Evolutionary conservation across 441 rosid species (phyloP).

Genomic region (Flueggea neowawraea): DNA sequence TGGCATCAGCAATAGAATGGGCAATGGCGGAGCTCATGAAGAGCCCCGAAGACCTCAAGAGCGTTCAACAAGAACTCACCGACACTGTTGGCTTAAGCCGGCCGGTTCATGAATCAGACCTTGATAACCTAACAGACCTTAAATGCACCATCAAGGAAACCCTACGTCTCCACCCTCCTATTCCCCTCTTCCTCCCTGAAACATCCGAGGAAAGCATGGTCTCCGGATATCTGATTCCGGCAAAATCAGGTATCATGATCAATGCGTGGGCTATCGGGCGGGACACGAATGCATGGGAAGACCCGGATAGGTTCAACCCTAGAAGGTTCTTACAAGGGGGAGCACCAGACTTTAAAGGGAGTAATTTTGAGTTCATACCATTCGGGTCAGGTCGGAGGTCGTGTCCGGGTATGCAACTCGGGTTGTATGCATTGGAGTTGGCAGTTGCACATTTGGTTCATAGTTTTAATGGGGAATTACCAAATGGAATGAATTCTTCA

Average conservation of each 20-base stretch:
- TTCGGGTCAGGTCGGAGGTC: slow-evolving; percentile 99
- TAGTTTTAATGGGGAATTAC: slow-evolving; percentile 84
- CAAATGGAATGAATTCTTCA: slow-evolving; percentile 87
- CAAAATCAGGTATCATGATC: slow-evolving; percentile 73
- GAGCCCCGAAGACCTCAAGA: slow-evolving; percentile 71
- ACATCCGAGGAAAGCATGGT: slow-evolving; percentile 66
- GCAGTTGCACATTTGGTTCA: slow-evolving; percentile 83
- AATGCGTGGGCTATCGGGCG: slow-evolving; percentile 88
- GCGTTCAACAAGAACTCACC: slow-evolving; percentile 75
- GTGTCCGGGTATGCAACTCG: slow-evolving; percentile 97
- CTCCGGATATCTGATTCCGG: slow-evolving; percentile 68
- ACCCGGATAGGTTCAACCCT: slow-evolving; percentile 68
- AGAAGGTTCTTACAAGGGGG: slow-evolving; percentile 65
- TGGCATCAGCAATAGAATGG: slow-evolving; percentile 97
- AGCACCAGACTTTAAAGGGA: slow-evolving; percentile 82
- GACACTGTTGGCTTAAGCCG: slow-evolving; percentile 83
- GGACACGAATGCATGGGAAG: slow-evolving; percentile 68
- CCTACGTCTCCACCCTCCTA: slow-evolving; percentile 94
- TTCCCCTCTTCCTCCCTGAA: slow-evolving; percentile 94
- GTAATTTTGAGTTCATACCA: slow-evolving; percentile 81
- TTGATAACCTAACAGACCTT: slow-evolving; percentile 66
- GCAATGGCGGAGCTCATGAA: slow-evolving; percentile 75
- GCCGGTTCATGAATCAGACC: slow-evolving; percentile 71
- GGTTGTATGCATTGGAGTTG: slow-evolving; percentile 70
- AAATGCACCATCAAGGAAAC: slow-evolving; percentile 77